Conservation (phyloP, 2,329 filamentous ascomycete species). For the Clonostachys byssicola region DNA sequence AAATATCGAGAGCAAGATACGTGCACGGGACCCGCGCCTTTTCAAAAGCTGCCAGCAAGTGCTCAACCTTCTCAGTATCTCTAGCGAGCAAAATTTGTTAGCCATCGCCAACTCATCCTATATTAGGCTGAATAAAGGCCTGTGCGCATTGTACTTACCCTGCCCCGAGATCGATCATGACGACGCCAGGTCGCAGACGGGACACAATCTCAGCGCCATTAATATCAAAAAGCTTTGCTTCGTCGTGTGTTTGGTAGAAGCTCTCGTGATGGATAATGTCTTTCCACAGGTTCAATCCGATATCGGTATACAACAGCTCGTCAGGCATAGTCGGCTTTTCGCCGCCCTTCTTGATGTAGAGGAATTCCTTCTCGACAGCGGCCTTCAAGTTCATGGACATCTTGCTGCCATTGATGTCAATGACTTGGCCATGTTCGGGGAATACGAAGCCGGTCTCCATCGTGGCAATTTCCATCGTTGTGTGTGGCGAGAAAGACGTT, state of each 20-base stretch:
- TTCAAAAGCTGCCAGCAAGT: constrained; percentile 28
- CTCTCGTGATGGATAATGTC: constrained; percentile 30
- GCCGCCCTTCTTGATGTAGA: constrained; percentile 10
- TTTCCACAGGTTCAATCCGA: constrained; percentile 32
- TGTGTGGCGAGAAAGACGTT: too few species aligned
- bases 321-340: constrained; percentile 26
- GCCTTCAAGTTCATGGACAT: constrained; percentile 20
- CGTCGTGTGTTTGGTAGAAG: constrained; percentile 35
- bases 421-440: constrained; percentile 22
- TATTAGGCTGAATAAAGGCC: background rate
- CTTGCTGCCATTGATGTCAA: constrained; percentile 30
- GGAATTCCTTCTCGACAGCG: constrained; percentile 17
- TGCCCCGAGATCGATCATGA: constrained; percentile 33
- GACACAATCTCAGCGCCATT: constrained; percentile 27
- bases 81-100: constrained; percentile 12
- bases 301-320: constrained; percentile 32
- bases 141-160: constrained; percentile 24
- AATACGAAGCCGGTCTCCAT: constrained; percentile 7
- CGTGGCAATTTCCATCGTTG: constrained; percentile 1
- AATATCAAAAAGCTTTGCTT: constrained; percentile 26
- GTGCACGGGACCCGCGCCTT: constrained; percentile 15
- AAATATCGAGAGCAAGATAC: constrained; percentile 35
- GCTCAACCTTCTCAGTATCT: constrained; percentile 33
- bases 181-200: constrained; percentile 18
- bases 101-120: background rate